Evolutionary conservation across 2,329 filamentous ascomycete species (phyloP).

Genomic region (Diaporthe aspalathi): DNA sequence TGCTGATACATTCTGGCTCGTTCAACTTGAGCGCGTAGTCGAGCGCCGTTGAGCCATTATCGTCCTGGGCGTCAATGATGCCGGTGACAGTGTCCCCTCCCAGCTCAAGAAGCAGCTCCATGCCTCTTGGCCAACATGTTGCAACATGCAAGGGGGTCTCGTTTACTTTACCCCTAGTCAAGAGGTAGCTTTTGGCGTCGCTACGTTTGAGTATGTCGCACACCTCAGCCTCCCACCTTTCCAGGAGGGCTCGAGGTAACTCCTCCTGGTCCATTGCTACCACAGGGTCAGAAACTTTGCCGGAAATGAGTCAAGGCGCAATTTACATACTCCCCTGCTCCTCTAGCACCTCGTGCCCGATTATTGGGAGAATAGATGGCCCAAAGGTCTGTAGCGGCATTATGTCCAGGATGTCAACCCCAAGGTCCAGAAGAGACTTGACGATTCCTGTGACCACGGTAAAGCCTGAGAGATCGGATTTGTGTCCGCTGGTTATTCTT

Average conservation of each 20-base stretch:
- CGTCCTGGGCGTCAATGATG: slow-evolving; percentile 4
- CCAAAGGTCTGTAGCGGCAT: slow-evolving; percentile 12
- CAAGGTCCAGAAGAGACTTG: not conserved
- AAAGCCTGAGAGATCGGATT: not conserved
- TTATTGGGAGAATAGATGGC: not conserved
- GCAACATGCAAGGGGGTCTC: slow-evolving; percentile 7
- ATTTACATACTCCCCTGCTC: not conserved
- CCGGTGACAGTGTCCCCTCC: not conserved
- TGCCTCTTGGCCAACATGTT: not conserved
- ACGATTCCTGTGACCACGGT: not conserved
- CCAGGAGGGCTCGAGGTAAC: not conserved
- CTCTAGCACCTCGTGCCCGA: not conserved
- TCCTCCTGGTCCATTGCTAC: not conserved
- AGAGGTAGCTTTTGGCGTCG: not conserved
- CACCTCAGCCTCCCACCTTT: not conserved
- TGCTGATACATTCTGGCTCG: not conserved
- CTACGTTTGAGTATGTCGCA: not conserved
- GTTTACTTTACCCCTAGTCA: not conserved
- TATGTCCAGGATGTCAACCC: not conserved
- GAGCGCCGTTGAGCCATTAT: not conserved
- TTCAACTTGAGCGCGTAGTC: slow-evolving; percentile 7
- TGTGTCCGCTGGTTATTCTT: not conserved
- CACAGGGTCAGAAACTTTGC: not conserved
- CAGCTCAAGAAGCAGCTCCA: not conserved
- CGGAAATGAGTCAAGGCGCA: not conserved